Evolutionary conservation across 2,329 filamentous ascomycete genomes (phyloP), one percentile per base, ranked within the genome.

Genomic region (Ophiostoma sp.): DNA sequence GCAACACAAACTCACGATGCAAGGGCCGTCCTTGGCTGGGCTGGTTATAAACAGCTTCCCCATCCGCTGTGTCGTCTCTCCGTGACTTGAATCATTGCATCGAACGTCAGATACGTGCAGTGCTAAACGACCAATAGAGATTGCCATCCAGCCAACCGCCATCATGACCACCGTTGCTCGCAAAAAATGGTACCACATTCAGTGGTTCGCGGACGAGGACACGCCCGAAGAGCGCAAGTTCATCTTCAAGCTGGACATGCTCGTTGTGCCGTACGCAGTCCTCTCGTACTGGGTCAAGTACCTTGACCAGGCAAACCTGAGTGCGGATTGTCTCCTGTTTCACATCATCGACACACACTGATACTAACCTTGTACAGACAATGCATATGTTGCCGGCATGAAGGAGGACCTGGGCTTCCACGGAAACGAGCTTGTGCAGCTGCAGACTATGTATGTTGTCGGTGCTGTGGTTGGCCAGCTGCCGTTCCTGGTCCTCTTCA

Each of bases 271-370:
- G 0, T 86, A 85, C 72, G 83, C 83, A 0, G 82, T 85, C 62
- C 74, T 86, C 2, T 79, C 81, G 0, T 85, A 85, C 70, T 86
- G 83, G 81, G 79, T 82, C 66, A 85, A 85, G 73, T 84, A 85
- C 69, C 79, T 86, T 73, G 75, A 76, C 40, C 75, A 76, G 68
- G 73, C 73, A 8, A 76, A 76, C 7, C 74, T 76, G 65, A 77
- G 74, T 84, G 71, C 8, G 18, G 4, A 44, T 44, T 69, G 79
- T 85, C 5, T 12, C 7, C 14, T 45, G 42, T 3, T 45, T 45
- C 5, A 45, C 5, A 45, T 11, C 42, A 27, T 27, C 27, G 27
- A 27, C 27, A 27, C 27, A 27, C 27, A 27, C 27, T 27, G 27
- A 27, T 27, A 27, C 27, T 27, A 27, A 27, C 27, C 27, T 27